Percentiles rank a stretch among this genome's conserved stretches.
phyloP scores from a whole-genome alignment of 2,329 filamentous ascomycete species.

The Corniculantispora saksenae region DNA sequence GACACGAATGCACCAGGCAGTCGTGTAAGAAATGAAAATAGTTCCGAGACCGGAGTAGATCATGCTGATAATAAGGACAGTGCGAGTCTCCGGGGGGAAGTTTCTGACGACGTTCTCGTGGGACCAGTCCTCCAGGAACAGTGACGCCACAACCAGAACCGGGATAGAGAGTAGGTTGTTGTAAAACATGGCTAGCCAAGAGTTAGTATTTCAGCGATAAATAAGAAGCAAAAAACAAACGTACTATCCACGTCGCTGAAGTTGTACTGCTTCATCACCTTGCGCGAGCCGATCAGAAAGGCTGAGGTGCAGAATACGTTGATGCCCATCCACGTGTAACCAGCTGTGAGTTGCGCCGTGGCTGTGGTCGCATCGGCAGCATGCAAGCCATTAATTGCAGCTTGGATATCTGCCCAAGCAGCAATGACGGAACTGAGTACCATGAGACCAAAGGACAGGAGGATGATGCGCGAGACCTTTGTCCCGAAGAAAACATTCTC shows the following conservation, averaged over 20 bases:
- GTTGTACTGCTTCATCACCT: conserved; percentile 98
- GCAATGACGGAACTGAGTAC: conserved; percentile 92
- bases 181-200: conserved; percentile 90
- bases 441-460: conserved; percentile 96
- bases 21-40: conserved; percentile 99
- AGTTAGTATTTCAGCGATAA: conserved; percentile 32
- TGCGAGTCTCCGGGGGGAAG: conserved; percentile 82
- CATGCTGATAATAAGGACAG: conserved; percentile 82
- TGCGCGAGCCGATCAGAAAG: conserved; percentile 91
- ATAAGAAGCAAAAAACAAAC: conserved; percentile 39
- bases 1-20: conserved; percentile 96
- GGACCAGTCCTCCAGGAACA: conserved; percentile 92
- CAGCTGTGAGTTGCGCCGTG: conserved; percentile 87
- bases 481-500: conserved; percentile 98
- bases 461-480: conserved; percentile 79
- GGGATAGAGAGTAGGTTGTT: conserved; percentile 98
- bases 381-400: conserved; percentile 66
- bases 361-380: conserved; percentile 66
- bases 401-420: conserved; percentile 95
- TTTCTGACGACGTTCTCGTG: conserved; percentile 78
- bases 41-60: conserved; percentile 89
- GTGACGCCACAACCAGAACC: conserved; percentile 78
- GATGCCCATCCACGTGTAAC: conserved; percentile 96
- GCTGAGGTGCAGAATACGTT: conserved; percentile 94
- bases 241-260: conserved; percentile 99